Evolutionary conservation across 768 basidiomycete species (phyloP).

Genomic region (Mycena indigotica): DNA sequence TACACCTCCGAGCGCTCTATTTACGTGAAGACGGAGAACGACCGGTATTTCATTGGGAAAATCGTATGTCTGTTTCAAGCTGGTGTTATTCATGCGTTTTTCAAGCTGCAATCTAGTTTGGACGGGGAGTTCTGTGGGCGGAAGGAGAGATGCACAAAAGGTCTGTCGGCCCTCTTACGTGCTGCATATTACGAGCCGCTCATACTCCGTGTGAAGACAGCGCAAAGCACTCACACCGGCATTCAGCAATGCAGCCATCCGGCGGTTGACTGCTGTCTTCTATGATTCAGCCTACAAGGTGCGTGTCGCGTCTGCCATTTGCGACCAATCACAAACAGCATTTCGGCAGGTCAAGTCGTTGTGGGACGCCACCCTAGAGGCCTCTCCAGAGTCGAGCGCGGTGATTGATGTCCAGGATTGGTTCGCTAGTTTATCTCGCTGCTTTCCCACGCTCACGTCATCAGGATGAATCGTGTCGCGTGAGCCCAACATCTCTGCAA

Average conservation of each 20-base stretch:
- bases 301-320: not conserved
- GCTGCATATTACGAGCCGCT: not conserved
- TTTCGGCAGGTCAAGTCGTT: slow-evolving; percentile 11
- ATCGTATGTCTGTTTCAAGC: not conserved
- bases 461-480: slow-evolving; percentile 20
- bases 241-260: slow-evolving; percentile 44
- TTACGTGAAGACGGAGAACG: slow-evolving; percentile 20
- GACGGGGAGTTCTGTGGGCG: slow-evolving; percentile 21
- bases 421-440: slow-evolving; percentile 4
- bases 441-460: not conserved
- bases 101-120: slow-evolving; percentile 4
- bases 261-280: slow-evolving; percentile 38
- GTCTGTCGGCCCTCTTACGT: not conserved
- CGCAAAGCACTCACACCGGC: slow-evolving; percentile 42
- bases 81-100: not conserved
- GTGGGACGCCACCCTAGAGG: slow-evolving; percentile 22
- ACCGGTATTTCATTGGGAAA: not conserved
- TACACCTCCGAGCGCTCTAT: slow-evolving; percentile 19
- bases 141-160: slow-evolving; percentile 28
- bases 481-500: not conserved
- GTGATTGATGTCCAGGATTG: slow-evolving; percentile 23
- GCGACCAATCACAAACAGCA: not conserved
- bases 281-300: slow-evolving; percentile 48
- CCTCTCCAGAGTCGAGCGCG: slow-evolving; percentile 3
- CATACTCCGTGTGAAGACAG: slow-evolving; percentile 25